Base-by-base conservation (phyloP, 2,329 filamentous ascomycete species). In the Monilinia fructicola region DNA sequence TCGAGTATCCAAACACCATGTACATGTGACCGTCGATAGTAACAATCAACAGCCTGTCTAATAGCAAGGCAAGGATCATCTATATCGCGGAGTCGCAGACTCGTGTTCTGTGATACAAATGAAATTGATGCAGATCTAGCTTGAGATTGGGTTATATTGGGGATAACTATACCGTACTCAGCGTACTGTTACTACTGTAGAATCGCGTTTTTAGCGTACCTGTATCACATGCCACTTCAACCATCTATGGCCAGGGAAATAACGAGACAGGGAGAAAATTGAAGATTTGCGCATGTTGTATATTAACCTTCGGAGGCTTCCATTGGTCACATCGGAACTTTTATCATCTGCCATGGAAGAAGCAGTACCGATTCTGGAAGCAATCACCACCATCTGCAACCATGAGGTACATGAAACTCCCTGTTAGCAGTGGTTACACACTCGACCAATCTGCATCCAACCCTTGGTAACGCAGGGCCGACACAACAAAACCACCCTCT, bases 41-140 rank as follows among this genome's bases (percentile, higher is more conserved):
- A 38, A 35, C 40, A 35, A 35, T 35, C 5, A 48, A 48, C 56
- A 42, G 23, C n/a, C 44, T 12, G 44, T 60, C 48, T 35, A 31
- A 50, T n/a, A 38, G 48, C 38, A 6, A 18, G 18, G 26, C 40
- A 46, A 46, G 52, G 52, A 54, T 64, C 44, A 11, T 26, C 26
- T 60, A 35, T 38, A 38, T 60, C 56, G 10, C 35, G 35, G 44
- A 38, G n/a, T 64, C 31, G 10, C 35, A 48, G 44, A 38, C 35
- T 64, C 31, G 50, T 56, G 21, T 28, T 26, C 31, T 42, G 44
- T 65, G 54, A 52, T 42, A 65, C 54, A 59, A 56, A 59, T 35
- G 62, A 65, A 65, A 50, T 56, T 56, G 62, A 59, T 65, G 63
- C 31, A 59, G 42, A 59, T 65, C 63, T 58, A 42, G 31, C 42